Base-by-base conservation (phyloP, 2,329 filamentous ascomycete species). In the Piedraia hortae region DNA sequence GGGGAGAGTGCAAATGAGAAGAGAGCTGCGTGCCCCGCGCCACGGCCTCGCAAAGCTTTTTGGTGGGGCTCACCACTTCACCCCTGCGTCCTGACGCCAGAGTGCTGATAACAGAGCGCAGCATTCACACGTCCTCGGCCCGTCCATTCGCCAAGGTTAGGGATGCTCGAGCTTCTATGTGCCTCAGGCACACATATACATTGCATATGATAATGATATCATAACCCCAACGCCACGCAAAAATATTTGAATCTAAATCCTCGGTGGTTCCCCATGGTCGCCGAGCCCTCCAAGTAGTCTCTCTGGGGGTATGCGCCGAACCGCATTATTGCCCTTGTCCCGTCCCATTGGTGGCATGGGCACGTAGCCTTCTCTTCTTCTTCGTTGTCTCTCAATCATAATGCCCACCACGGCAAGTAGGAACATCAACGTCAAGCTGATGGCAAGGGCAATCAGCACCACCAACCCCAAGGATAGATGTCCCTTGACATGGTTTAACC, bases 271-370 rank as follows among this genome's bases (percentile, higher is more conserved):
- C 5, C 26, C 29, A 27, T 38, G 35, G 15, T 31, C 30, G 4
- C 30, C 33, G 16, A 40, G 25, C 10, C 31, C 34, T 10, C 33
- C 32, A n/a, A 41, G 31, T 13, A 41, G 27, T 22, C 33, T 28
- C 27, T 37, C 35, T n/a, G 56, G 56, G n/a, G 54, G 55, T 19
- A 60, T 43, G 22, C 54, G 46, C 23, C 42, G 43, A 29, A 59
- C 43, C n/a, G n/a, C n/a, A 27, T 58, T 56, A 29, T 42, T 44
- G 23, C 45, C 43, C 30, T 50, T 48, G 25, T 53, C 50, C 10
- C 66, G 70, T 4, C 69, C 67, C 16, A 74, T 72, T n/a, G n/a
- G n/a, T n/a, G n/a, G n/a, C 16, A 74, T 73, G n/a, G 68, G 73
- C 8, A 65, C 51, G 33, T 88, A 88, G 21, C 77, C 75, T 41